phyloP scores from a whole-genome alignment of 2,329 filamentous ascomycete species.

The Diplodia sapinea region DNA sequence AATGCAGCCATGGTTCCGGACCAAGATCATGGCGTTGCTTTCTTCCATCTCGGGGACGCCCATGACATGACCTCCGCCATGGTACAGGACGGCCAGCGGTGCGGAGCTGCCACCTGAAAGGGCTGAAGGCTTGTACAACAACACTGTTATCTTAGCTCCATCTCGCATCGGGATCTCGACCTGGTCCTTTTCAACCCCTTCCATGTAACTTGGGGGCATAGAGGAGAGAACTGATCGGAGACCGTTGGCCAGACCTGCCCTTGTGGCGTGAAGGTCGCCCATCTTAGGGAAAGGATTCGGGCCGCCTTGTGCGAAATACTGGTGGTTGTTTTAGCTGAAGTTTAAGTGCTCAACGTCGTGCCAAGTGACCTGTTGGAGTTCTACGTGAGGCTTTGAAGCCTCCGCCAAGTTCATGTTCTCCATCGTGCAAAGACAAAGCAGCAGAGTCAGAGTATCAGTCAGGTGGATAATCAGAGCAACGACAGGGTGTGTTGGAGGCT shows the following conservation, averaged over 20 bases:
- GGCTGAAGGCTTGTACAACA: background rate
- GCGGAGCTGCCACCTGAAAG: slow-evolving; percentile 1
- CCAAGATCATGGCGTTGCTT: slow-evolving; percentile 32
- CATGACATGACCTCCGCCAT: slow-evolving; percentile 36
- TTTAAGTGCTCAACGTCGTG: background rate
- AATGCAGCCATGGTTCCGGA: slow-evolving; percentile 63
- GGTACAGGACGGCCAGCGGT: slow-evolving; percentile 35
- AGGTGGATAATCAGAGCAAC: background rate
- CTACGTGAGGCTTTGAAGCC: background rate
- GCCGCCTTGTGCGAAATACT: slow-evolving; percentile 5
- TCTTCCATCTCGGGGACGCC: slow-evolving; percentile 33
- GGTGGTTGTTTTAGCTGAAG: background rate
- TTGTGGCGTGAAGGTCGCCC: background rate
- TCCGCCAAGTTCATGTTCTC: background rate
- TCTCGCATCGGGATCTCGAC: slow-evolving; percentile 9
- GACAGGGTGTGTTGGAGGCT: background rate
- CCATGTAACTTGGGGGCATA: slow-evolving; percentile 3
- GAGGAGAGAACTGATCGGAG: background rate
- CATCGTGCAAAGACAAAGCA: background rate
- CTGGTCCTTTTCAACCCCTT: background rate
- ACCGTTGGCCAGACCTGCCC: background rate
- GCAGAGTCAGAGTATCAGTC: background rate
- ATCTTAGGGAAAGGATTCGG: background rate
- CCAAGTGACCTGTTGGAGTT: background rate
- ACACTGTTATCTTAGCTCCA: background rate